A percentile compares a stretch with the other conserved stretches of the same genome.
Conservation (phyloP, 768 basidiomycete species). For the Boletus rex-veris region DNA sequence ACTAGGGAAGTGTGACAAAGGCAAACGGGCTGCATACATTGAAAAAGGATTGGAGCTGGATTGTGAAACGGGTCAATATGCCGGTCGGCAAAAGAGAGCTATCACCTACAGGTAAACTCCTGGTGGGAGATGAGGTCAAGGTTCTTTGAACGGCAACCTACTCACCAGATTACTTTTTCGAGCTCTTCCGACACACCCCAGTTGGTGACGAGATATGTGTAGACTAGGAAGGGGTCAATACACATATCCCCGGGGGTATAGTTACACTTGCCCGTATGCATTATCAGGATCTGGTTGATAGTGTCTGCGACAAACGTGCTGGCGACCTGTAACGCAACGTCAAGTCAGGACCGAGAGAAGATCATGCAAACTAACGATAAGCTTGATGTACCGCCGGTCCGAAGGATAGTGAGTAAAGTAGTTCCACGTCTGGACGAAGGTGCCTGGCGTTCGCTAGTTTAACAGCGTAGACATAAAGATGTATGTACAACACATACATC, state of each 20-base stretch:
- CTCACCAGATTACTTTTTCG: conserved; percentile 40
- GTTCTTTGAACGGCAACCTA: neutral
- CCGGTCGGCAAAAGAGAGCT: neutral
- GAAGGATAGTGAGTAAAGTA: conserved; percentile 48
- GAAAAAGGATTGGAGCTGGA: conserved; percentile 48
- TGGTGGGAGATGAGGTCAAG: conserved; percentile 4
- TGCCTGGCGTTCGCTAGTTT: conserved; percentile 38
- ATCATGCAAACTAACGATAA: conserved; percentile 35
- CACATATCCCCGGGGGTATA: neutral
- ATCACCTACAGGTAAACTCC: conserved; percentile 23
- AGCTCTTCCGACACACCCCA: conserved; percentile 32
- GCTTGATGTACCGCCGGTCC: conserved; percentile 47
- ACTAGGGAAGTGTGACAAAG: neutral
- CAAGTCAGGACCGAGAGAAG: neutral
- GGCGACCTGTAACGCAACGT: conserved; percentile 39
- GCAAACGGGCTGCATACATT: conserved; percentile 30
- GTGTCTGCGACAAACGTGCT: conserved; percentile 50
- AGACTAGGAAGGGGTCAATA: conserved; percentile 34
- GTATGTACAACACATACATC: conserved; percentile 37
- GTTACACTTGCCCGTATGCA: conserved; percentile 41
- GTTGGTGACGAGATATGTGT: conserved; percentile 45
- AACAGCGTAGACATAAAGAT: neutral
- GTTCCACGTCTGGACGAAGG: conserved; percentile 51
- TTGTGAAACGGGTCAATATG: conserved; percentile 7
- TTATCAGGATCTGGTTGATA: conserved; percentile 50